phyloP scores from a whole-genome alignment of 1,284 basidiomycete species.

The Neonothopanus nambi region DNA sequence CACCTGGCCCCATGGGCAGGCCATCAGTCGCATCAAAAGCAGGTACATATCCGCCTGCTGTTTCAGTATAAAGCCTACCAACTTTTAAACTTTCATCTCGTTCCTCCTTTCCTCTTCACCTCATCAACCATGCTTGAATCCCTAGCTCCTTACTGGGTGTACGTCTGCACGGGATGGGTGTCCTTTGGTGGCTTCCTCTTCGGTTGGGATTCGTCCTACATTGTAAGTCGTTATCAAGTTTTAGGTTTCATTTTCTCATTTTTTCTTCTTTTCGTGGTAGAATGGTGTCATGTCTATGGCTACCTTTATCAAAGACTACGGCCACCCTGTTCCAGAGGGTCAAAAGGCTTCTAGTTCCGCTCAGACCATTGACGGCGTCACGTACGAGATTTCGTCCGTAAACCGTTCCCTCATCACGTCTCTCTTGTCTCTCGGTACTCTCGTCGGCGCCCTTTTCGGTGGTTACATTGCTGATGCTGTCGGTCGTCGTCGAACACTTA shows the following conservation, averaged over 20 bases:
- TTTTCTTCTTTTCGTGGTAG: background rate
- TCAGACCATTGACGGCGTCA: conserved; percentile 4
- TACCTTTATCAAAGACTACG: conserved; percentile 10
- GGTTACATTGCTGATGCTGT: conserved; percentile 5
- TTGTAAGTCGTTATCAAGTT: background rate
- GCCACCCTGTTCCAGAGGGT: background rate
- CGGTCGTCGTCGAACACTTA: conserved; percentile 8
- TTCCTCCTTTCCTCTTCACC: no score
- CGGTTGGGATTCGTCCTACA: conserved; percentile 13
- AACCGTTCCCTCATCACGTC: conserved; percentile 15
- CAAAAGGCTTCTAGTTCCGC: background rate
- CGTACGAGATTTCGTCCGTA: background rate
- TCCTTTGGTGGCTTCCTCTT: conserved; percentile 14
- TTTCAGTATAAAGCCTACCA: no score
- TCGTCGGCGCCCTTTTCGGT: conserved; percentile 10
- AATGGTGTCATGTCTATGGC: conserved; percentile 11
- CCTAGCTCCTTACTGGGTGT: no score
- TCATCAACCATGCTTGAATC: no score
- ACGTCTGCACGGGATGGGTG: no score
- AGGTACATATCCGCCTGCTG: no score
- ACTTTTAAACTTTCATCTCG: no score
- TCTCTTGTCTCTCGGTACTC: conserved; percentile 7
- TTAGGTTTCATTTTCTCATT: background rate
- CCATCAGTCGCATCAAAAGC: no score
- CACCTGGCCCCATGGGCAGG: no score